A percentile compares a stretch with the other conserved stretches of the same genome.
phyloP scores from a whole-genome alignment of 768 basidiomycete species.

The Pleurotus giganteus region DNA sequence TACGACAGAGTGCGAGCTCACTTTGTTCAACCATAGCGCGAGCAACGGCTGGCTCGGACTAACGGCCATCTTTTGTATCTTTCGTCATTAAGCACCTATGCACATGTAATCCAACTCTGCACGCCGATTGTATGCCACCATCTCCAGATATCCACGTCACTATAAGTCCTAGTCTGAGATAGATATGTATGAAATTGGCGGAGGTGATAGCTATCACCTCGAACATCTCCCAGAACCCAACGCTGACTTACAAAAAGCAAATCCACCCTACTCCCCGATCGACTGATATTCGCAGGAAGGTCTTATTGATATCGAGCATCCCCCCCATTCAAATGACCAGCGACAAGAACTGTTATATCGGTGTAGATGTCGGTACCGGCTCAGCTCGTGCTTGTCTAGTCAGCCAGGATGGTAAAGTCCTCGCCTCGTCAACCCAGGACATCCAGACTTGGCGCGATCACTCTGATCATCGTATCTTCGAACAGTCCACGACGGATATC shows the following conservation, averaged over 20 bases:
- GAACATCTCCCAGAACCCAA: neutral
- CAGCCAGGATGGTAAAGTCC: constrained; percentile 60
- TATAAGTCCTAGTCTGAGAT: neutral
- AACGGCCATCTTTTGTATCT: constrained; percentile 20
- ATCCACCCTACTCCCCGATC: neutral
- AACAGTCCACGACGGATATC: constrained; percentile 91
- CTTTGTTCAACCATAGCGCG: constrained; percentile 42
- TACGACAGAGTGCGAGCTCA: neutral
- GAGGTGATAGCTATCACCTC: neutral
- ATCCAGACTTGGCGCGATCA: constrained; percentile 87
- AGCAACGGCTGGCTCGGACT: constrained; percentile 47
- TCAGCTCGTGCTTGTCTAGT: constrained; percentile 88
- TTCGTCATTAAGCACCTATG: constrained; percentile 21
- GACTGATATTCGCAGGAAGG: neutral
- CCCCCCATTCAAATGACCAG: constrained; percentile 28
- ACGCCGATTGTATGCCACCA: constrained; percentile 5
- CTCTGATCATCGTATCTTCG: constrained; percentile 88
- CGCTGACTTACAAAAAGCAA: neutral
- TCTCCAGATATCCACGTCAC: neutral
- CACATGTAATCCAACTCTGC: constrained; percentile 25
- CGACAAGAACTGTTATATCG: constrained; percentile 55
- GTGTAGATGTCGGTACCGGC: constrained; percentile 89
- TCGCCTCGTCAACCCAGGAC: constrained; percentile 76
- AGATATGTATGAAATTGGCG: neutral
- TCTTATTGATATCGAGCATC: neutral